phyloP scores from a whole-genome alignment of 805 yeast species.

The Saturnispora sekii region DNA sequence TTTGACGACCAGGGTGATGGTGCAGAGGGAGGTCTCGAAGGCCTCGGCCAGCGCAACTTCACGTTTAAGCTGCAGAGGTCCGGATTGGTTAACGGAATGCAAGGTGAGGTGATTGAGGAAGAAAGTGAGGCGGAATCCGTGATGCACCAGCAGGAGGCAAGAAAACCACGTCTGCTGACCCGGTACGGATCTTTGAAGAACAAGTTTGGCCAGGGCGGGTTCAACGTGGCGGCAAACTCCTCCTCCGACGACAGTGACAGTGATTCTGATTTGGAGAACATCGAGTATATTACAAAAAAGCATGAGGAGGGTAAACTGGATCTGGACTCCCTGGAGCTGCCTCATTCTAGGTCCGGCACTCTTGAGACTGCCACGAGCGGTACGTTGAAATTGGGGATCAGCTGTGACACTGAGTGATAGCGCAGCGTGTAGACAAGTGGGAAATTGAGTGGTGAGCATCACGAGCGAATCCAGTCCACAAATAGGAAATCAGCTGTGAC shows the following conservation, averaged over 20 bases:
- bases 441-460: no score
- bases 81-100: conserved; percentile 10
- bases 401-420: neutral
- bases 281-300: conserved; percentile 16
- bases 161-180: neutral
- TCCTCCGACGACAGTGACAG: conserved; percentile 15
- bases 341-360: conserved; percentile 6
- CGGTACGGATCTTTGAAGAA: conserved; percentile 11
- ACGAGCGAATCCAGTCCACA: no score
- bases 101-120: conserved; percentile 17
- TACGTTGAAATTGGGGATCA: neutral
- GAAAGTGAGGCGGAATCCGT: conserved; percentile 15
- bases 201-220: neutral
- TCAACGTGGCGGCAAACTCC: no score
- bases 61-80: neutral
- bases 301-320: conserved; percentile 3
- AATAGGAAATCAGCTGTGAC: no score
- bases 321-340: neutral
- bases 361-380: conserved; percentile 12
- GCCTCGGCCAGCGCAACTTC: conserved; percentile 8
- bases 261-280: conserved; percentile 27
- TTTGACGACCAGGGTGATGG: conserved; percentile 15
- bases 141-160: neutral
- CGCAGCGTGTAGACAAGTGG: no score
- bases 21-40: no score